Evolutionary conservation across 148 eudicot genomes (phyloP).

Genomic region (Vaccinium macrocarpon): DNA sequence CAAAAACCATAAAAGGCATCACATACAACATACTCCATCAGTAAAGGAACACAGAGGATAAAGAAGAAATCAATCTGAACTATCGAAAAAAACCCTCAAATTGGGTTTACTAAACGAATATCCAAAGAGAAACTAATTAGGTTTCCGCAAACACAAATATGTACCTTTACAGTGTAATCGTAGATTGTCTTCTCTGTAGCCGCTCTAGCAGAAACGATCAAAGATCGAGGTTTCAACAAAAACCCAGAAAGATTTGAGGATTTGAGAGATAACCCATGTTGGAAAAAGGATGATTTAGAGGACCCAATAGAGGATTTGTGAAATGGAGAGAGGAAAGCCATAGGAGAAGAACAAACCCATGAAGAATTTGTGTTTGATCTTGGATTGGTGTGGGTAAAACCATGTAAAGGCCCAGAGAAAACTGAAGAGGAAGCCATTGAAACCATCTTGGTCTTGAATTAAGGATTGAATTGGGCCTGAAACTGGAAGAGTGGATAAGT

Average conservation of each 20-base stretch:
- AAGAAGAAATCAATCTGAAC: neutral
- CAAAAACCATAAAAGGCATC: neutral
- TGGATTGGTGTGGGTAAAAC: conserved; percentile 18
- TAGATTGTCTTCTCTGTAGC: conserved; percentile 69
- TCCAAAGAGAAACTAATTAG: neutral
- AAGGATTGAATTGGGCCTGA: neutral
- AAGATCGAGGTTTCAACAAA: conserved; percentile 33
- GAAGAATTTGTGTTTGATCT: conserved; percentile 4
- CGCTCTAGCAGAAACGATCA: conserved; percentile 56
- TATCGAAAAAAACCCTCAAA: neutral
- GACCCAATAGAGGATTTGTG: conserved; percentile 35
- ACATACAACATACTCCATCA: neutral
- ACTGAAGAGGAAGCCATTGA: conserved; percentile 53
- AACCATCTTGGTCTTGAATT: conserved; percentile 16
- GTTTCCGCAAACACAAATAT: neutral
- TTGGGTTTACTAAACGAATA: neutral
- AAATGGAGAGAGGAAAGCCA: conserved; percentile 29
- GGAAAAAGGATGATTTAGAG: conserved; percentile 43
- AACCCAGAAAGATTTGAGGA: conserved; percentile 42
- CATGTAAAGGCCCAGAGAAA: conserved; percentile 34
- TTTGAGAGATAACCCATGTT: conserved; percentile 44
- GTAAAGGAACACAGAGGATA: neutral
- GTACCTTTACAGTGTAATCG: conserved; percentile 85
- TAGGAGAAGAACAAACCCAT: conserved; percentile 13
- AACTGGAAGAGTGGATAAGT: neutral